These are phyloP conservation scores for sweet orange (Citrus sinensis) DNA, from an alignment of 345 rosid genomes.

Conservation along the genomic window DVS_A1.0 CM039167.1:4002001-4002500, in stretches of 20 bases:
- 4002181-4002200: neutral
- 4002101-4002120: slow-evolving; percentile 50
- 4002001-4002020: slow-evolving; percentile 75
- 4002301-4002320: neutral
- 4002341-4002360: neutral
- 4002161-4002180: slow-evolving; percentile 39
- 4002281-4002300: neutral
- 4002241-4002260: neutral
- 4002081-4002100: slow-evolving; percentile 49
- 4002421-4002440: neutral
- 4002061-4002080: slow-evolving; percentile 61
- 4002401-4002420: neutral
- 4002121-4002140: slow-evolving; percentile 44
- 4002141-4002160: slow-evolving; percentile 55
- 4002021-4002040: slow-evolving; percentile 57
- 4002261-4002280: neutral
- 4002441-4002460: neutral
- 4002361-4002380: neutral
- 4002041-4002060: slow-evolving; percentile 45
- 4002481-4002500: neutral
- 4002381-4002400: neutral
- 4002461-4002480: neutral
- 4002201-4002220: neutral
- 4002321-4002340: neutral
- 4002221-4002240: neutral